Conservation (phyloP, 805 yeast genomes). For the Zygoascus bituminiphila region DNA sequence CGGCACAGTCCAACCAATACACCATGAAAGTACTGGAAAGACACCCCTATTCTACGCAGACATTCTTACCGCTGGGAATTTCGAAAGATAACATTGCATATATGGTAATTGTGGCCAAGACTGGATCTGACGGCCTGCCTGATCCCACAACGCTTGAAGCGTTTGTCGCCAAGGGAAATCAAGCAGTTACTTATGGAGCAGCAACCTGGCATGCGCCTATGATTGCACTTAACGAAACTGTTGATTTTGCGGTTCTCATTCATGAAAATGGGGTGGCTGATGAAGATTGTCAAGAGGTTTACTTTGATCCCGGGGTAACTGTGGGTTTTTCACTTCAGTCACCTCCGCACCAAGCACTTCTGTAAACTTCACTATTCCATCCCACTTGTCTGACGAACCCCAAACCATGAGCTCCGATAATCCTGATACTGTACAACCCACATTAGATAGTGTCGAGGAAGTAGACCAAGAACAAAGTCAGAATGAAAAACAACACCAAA, state of each 20-base stretch:
- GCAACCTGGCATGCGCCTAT: slow-evolving; percentile 96
- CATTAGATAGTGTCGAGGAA: not conserved
- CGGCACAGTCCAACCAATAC: slow-evolving; percentile 15
- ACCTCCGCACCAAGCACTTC: not conserved
- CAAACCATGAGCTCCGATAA: not conserved
- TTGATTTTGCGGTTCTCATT: slow-evolving; percentile 83
- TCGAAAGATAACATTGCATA: slow-evolving; percentile 42
- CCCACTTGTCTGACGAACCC: no score
- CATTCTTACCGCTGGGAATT: slow-evolving; percentile 86
- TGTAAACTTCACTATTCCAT: no score
- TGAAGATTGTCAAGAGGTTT: slow-evolving; percentile 78
- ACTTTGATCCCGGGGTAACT: slow-evolving; percentile 30
- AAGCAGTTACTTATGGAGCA: slow-evolving; percentile 80
- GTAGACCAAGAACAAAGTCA: not conserved
- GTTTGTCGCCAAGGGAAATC: slow-evolving; percentile 71
- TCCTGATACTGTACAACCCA: not conserved
- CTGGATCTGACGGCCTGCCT: slow-evolving; percentile 46
- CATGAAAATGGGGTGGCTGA: slow-evolving; percentile 73
- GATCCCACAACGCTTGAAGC: slow-evolving; percentile 55
- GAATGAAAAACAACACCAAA: not conserved
- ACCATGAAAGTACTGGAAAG: slow-evolving; percentile 63
- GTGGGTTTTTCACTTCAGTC: slow-evolving; percentile 1
- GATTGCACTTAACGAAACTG: slow-evolving; percentile 63
- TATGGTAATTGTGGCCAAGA: slow-evolving; percentile 71
- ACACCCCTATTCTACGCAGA: slow-evolving; percentile 84